These are phyloP conservation scores for Aspergillus eucalypticola DNA, from an alignment of 2,329 filamentous ascomycete genomes.

Conservation along the genomic window DNA sequence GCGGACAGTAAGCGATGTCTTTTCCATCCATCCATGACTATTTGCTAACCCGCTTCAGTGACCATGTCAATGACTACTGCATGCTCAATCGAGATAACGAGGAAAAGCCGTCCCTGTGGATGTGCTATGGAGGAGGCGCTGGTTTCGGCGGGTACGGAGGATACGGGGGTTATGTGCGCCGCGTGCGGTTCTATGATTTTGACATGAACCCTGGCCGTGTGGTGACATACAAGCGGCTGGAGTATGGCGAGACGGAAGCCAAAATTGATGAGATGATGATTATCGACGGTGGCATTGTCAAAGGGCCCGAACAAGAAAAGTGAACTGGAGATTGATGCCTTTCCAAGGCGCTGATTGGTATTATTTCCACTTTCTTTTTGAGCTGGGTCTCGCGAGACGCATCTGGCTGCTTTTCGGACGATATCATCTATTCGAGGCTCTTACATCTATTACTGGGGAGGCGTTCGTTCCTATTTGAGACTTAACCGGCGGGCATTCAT, in stretches of 20 bases:
- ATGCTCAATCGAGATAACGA: slow-evolving; percentile 62
- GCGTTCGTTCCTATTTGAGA: neutral
- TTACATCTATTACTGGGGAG: neutral
- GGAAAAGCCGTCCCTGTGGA: slow-evolving; percentile 76
- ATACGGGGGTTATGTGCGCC: slow-evolving; percentile 80
- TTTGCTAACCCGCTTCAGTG: slow-evolving; percentile 51
- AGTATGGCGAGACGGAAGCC: slow-evolving; percentile 59
- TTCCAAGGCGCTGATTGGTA: neutral
- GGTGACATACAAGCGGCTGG: slow-evolving; percentile 87
- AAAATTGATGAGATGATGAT: slow-evolving; percentile 62
- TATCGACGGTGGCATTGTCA: slow-evolving; percentile 59
- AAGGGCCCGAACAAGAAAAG: slow-evolving; percentile 28
- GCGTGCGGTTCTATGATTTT: slow-evolving; percentile 86
- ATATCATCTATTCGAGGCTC: neutral
- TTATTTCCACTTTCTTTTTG: neutral
- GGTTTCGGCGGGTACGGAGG: slow-evolving; percentile 96
- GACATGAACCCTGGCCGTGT: slow-evolving; percentile 89
- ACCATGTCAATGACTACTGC: slow-evolving; percentile 97
- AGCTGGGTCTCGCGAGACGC: neutral
- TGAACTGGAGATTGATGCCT: neutral
- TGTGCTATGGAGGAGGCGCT: slow-evolving; percentile 92
- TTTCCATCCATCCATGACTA: neutral
- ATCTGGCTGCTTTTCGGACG: neutral
- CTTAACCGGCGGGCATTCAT: neutral
- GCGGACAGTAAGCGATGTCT: slow-evolving; percentile 72